Conservation (phyloP, 192 early-diverging fungal genomes). For the Coemansia sp. region DNA sequence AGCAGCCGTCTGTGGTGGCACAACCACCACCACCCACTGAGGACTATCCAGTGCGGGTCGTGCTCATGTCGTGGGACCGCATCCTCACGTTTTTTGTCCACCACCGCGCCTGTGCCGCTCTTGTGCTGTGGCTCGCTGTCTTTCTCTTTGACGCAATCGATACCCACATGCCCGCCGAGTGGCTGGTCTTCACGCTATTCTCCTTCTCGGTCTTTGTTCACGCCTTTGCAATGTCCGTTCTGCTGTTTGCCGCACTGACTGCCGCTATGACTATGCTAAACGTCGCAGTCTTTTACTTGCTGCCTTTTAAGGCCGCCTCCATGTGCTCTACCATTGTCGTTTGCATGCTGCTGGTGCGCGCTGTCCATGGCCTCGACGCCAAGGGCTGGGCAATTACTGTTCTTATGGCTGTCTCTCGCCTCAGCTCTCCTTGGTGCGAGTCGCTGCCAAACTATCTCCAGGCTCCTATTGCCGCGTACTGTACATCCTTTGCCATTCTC, state of each 20-base stretch:
- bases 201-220: slow-evolving; percentile 57
- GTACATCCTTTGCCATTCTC: slow-evolving; percentile 49
- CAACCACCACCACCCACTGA: slow-evolving; percentile 6
- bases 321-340: slow-evolving; percentile 48
- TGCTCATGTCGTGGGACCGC: slow-evolving; percentile 39
- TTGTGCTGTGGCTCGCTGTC: slow-evolving; percentile 40
- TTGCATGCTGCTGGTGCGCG: slow-evolving; percentile 52
- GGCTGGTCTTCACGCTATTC: slow-evolving; percentile 54
- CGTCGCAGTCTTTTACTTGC: slow-evolving; percentile 33
- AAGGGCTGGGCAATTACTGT: slow-evolving; percentile 47
- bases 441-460: slow-evolving; percentile 46
- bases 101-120: slow-evolving; percentile 43
- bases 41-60: slow-evolving; percentile 14
- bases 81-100: slow-evolving; percentile 37
- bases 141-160: slow-evolving; percentile 41
- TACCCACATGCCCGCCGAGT: slow-evolving; percentile 48
- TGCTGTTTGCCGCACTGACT: slow-evolving; percentile 44
- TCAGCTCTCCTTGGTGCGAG: slow-evolving; percentile 49
- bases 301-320: slow-evolving; percentile 36
- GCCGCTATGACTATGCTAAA: slow-evolving; percentile 42
- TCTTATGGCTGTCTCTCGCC: slow-evolving; percentile 37
- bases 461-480: slow-evolving; percentile 50
- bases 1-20: neutral
- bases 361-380: slow-evolving; percentile 47
- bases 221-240: slow-evolving; percentile 51